phyloP scores from a whole-genome alignment of 2,329 filamentous ascomycete genomes.

The Alternaria postmessia region DNA sequence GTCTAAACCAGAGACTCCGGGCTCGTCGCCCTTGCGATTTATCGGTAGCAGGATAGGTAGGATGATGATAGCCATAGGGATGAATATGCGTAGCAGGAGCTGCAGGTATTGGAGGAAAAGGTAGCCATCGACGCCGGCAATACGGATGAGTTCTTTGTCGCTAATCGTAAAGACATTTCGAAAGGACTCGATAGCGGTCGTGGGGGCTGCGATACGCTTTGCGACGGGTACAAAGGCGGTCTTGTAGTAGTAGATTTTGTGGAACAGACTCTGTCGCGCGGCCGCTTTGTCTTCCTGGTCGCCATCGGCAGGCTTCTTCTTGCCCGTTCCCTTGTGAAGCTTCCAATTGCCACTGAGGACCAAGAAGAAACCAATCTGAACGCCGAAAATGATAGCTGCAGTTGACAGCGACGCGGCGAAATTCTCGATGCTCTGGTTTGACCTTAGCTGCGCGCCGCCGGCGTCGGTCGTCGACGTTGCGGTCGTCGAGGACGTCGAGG shows the following conservation, averaged over 20 bases:
- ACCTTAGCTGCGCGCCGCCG: conserved; percentile 21
- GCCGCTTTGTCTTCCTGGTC: conserved; percentile 25
- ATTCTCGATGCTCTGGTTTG: conserved; percentile 49
- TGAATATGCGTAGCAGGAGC: conserved; percentile 88
- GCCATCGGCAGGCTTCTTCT: conserved; percentile 22
- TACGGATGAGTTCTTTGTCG: conserved; percentile 87
- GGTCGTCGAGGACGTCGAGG: conserved; percentile 7
- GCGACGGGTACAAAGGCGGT: conserved; percentile 49
- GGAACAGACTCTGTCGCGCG: conserved; percentile 46
- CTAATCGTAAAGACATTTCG: conserved; percentile 69
- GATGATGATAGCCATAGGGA: conserved; percentile 79
- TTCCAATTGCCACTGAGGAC: conserved; percentile 52
- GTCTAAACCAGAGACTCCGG: conserved; percentile 67
- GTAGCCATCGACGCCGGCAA: conserved; percentile 95
- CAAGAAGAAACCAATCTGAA: conserved; percentile 45
- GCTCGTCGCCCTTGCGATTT: conserved; percentile 75
- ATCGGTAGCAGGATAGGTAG: conserved; percentile 86
- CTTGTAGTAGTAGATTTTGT: conserved; percentile 52
- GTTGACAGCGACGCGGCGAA: conserved; percentile 49
- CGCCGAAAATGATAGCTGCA: conserved; percentile 47
- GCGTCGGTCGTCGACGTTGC: conserved; percentile 3
- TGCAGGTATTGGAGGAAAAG: conserved; percentile 94
- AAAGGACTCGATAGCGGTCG: conserved; percentile 48
- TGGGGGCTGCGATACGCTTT: conserved; percentile 45
- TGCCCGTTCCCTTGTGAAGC: conserved; percentile 28